A percentile compares a stretch with the other conserved stretches of the same genome.
These are phyloP conservation scores for Neodidymelliopsis sp. DNA, from an alignment of 2,329 filamentous ascomycete species.

Conservation along the genomic window DNA sequence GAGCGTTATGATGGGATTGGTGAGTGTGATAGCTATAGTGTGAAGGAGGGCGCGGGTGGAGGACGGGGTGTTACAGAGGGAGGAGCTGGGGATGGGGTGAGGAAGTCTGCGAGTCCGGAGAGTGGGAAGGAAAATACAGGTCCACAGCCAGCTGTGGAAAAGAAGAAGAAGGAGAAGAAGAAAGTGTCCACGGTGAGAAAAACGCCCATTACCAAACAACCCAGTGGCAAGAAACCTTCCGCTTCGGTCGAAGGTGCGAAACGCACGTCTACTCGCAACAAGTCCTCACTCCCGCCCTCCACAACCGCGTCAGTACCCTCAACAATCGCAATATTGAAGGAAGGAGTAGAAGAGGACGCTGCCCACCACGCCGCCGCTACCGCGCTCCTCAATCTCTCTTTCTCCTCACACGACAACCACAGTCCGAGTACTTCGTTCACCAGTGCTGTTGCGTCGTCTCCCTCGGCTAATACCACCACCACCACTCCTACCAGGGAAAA, in stretches of 20 bases:
- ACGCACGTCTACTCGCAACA: not conserved
- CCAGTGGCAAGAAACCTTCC: not conserved
- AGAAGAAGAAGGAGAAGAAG: not conserved
- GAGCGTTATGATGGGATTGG: not conserved
- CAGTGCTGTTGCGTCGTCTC: not conserved
- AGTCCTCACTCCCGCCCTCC: not conserved
- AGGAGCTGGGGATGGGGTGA: not conserved
- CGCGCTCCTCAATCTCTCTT: not conserved
- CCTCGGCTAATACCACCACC: too few species aligned
- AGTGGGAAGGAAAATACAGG: slow-evolving; percentile 2
- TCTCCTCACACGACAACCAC: too few species aligned
- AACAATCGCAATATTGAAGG: too few species aligned
- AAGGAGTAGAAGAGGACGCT: too few species aligned
- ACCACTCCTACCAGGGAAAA: not conserved
- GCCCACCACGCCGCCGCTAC: slow-evolving; percentile 3
- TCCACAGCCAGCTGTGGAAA: not conserved
- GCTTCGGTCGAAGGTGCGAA: not conserved
- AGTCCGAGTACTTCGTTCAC: not conserved
- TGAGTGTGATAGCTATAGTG: too few species aligned
- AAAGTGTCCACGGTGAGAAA: not conserved
- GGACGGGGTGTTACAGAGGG: not conserved
- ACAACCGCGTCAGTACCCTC: not conserved
- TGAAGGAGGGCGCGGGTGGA: too few species aligned
- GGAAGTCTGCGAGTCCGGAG: not conserved
- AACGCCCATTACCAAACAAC: not conserved